Base-by-base conservation (phyloP, 2,329 filamentous ascomycete species). In the Xylaria multiplex region DNA sequence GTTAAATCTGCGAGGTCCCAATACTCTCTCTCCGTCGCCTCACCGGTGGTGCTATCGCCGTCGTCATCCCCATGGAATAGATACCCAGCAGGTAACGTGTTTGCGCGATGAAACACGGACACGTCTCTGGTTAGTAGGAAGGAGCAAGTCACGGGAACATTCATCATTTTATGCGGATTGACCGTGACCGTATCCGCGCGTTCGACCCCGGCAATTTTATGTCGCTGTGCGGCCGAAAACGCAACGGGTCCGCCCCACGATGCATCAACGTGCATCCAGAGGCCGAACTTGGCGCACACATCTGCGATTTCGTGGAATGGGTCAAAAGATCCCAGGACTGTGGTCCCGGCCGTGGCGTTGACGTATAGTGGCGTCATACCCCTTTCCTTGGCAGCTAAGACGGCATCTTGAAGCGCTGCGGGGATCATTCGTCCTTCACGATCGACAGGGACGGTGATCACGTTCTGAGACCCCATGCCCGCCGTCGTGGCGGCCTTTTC, bases 121-220 rank as follows among this genome's bases (percentile, higher is more conserved):
- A 96, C 80, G 76, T 98, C 94, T 1, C 86, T 86, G 0, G 88
- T 90, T 13, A 99, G 85, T 4, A 99, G 85, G 81, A 97, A 97
- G 0, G 91, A 94, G 81, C 94, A 98, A 0, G 94, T 97, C 46
- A 96, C 82, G 0, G 96, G 95, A 2, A 93, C 92, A 65, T 93
- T 93, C 76, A 98, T 86, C 96, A 98, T 98, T 81, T 98, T 98
- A 81, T 99, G 96, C 64, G 96, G 94, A 79, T 97, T 98, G 61
- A 97, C 87, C 1, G 93, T 93, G 45, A 98, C 83, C 14, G 89
- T 93, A 79, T 97, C 86, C 9, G 94, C 96, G 46, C 90, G 84
- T 50, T 93, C 85, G 2, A 86, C 83, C 14, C 95, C 95, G 1
- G 81, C 78, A 9, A 98, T 81, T 75, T 93, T 92, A 68, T 77